Conservation (phyloP, 2,329 filamentous ascomycete genomes). For the Penicillium vulpinum region DNA sequence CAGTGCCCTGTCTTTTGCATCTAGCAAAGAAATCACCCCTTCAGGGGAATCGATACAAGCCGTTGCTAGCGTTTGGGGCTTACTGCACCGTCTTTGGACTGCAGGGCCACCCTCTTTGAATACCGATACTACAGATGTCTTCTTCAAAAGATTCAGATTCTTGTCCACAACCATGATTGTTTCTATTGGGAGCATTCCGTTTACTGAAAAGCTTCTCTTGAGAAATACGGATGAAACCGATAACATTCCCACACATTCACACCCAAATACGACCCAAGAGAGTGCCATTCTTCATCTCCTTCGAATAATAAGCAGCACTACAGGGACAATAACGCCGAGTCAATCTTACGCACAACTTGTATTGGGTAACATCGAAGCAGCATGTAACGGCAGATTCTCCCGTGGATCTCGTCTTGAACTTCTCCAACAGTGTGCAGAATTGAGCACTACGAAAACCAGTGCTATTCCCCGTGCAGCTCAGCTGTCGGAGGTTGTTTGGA, state of each 20-base stretch:
- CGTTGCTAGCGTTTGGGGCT: constrained; percentile 68
- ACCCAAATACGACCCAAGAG: constrained; percentile 29
- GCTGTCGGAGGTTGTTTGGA: constrained; percentile 37
- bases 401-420: constrained; percentile 41
- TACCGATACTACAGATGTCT: constrained; percentile 34
- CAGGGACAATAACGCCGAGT: constrained; percentile 19
- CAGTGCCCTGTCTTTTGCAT: constrained; percentile 60
- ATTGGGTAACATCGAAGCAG: constrained; percentile 32
- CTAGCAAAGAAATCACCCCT: constrained; percentile 85
- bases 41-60: constrained; percentile 80
- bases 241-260: constrained; percentile 37
- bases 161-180: constrained; percentile 54
- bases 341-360: constrained; percentile 33
- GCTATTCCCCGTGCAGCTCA: constrained; percentile 7
- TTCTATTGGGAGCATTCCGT: constrained; percentile 52
- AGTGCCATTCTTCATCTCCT: constrained; percentile 44
- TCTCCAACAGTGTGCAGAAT: constrained; percentile 39
- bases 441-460: constrained; percentile 22
- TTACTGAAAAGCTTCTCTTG: constrained; percentile 51
- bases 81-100: constrained; percentile 70
- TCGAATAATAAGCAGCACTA: constrained; percentile 31
- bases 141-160: constrained; percentile 53
- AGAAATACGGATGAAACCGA: constrained; percentile 57
- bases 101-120: constrained; percentile 48
- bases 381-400: constrained; percentile 36